Percentiles rank a stretch among this genome's conserved stretches.
Conservation (phyloP, 176 grass and related monocot species). For the Oryza glaberrima region DNA sequence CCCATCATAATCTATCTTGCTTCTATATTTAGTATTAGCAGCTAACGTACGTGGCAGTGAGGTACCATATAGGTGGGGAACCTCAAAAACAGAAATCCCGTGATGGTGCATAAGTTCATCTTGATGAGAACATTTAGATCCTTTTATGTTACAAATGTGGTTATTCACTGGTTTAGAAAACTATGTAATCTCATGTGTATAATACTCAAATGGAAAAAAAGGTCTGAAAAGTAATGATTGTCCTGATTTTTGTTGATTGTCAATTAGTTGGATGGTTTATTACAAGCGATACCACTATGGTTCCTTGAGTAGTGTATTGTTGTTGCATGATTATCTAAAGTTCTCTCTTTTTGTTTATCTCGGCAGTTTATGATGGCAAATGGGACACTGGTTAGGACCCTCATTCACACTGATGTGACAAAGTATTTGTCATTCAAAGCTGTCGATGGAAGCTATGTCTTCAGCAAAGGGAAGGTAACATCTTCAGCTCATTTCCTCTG, state of each 20-base stretch:
- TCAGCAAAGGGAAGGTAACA: slow-evolving; percentile 88
- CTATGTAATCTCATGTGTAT: slow-evolving; percentile 7
- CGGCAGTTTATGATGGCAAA: slow-evolving; percentile 97
- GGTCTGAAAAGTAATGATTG: neutral
- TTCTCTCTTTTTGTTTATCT: slow-evolving; percentile 5
- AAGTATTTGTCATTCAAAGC: slow-evolving; percentile 95
- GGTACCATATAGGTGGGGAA: neutral
- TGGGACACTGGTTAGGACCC: slow-evolving; percentile 83
- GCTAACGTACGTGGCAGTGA: neutral
- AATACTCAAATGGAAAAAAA: neutral
- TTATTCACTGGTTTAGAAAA: neutral
- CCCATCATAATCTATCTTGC: slow-evolving; percentile 28
- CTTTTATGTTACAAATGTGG: neutral
- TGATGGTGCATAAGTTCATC: slow-evolving; percentile 23
- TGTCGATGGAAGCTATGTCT: slow-evolving; percentile 91
- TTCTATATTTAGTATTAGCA: neutral
- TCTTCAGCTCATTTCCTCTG: slow-evolving; percentile 7
- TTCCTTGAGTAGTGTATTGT: neutral
- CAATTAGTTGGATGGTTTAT: neutral
- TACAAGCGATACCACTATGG: neutral
- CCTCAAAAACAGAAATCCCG: slow-evolving; percentile 3
- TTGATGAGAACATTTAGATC: slow-evolving; percentile 5
- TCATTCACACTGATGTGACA: slow-evolving; percentile 86
- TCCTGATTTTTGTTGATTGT: slow-evolving; percentile 17
- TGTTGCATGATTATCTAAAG: neutral